Conservation (phyloP, 805 yeast genomes). For the Myxozyma mucilagina region DNA sequence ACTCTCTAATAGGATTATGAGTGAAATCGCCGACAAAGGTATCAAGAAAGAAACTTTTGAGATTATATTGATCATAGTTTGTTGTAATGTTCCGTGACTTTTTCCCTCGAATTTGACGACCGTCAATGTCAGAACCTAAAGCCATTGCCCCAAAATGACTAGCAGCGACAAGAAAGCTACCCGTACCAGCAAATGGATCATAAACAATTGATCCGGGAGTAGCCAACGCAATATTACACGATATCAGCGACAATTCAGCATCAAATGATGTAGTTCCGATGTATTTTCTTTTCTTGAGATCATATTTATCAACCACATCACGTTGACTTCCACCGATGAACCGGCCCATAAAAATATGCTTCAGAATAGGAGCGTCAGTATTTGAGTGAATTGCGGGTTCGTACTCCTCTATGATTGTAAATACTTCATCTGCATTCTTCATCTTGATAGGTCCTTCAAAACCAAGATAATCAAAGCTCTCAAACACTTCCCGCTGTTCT, state of each 20-base stretch:
- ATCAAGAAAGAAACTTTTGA: conserved; percentile 62
- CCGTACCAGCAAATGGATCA: conserved; percentile 97
- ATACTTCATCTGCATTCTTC: conserved; percentile 72
- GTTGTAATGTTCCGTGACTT: conserved; percentile 51
- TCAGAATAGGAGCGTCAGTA: conserved; percentile 49
- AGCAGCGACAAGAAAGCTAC: conserved; percentile 87
- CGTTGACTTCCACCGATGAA: conserved; percentile 65
- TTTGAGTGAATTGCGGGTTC: conserved; percentile 35
- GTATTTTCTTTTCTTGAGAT: conserved; percentile 76
- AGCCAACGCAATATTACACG: conserved; percentile 84
- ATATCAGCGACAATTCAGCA: conserved; percentile 83
- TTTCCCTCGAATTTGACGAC: conserved; percentile 73
- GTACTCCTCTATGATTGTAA: conserved; percentile 76
- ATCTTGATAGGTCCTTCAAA: conserved; percentile 76
- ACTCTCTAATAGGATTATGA: conserved; percentile 71
- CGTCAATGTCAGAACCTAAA: conserved; percentile 86
- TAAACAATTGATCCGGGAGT: conserved; percentile 65
- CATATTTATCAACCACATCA: conserved; percentile 72
- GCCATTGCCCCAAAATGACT: conserved; percentile 73
- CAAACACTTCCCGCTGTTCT: conserved; percentile 62
- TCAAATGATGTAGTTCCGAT: conserved; percentile 98
- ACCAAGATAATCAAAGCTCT: conserved; percentile 66
- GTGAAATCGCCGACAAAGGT: conserved; percentile 92
- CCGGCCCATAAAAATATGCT: conserved; percentile 72
- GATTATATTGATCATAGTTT: conserved; percentile 75